Evolutionary conservation across 441 rosid genomes (phyloP).

Genomic region (Daphne laureola): DNA sequence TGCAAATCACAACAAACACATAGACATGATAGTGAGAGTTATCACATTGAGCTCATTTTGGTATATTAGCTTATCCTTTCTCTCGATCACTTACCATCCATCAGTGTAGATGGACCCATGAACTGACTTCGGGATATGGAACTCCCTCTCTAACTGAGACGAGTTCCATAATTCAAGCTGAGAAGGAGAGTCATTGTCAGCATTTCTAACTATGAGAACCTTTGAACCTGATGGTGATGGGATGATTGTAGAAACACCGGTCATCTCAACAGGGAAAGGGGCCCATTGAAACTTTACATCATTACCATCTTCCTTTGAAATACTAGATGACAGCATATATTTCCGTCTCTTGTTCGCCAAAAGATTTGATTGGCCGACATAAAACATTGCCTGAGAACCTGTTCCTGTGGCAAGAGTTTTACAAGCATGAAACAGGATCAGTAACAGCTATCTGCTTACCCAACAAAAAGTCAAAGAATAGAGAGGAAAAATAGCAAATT

Average conservation of each 20-base stretch:
- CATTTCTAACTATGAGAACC: slow-evolving; percentile 70
- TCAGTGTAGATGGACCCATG: slow-evolving; percentile 83
- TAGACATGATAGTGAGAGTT: too few relatives aligned
- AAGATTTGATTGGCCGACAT: slow-evolving; percentile 70
- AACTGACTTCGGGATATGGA: slow-evolving; percentile 63
- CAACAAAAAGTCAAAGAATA: background rate
- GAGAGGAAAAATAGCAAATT: slow-evolving; percentile 1
- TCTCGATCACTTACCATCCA: slow-evolving; percentile 52
- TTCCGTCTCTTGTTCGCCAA: slow-evolving; percentile 69
- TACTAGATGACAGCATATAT: slow-evolving; percentile 45
- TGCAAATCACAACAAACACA: background rate
- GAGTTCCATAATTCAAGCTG: slow-evolving; percentile 80
- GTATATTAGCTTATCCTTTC: background rate
- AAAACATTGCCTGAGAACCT: slow-evolving; percentile 66
- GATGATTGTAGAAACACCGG: slow-evolving; percentile 49
- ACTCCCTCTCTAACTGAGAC: slow-evolving; percentile 73
- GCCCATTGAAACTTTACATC: slow-evolving; percentile 63
- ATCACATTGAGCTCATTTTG: too few relatives aligned
- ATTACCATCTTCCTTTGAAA: slow-evolving; percentile 34
- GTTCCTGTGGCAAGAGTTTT: slow-evolving; percentile 28
- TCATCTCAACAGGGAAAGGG: slow-evolving; percentile 82
- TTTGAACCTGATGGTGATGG: slow-evolving; percentile 90
- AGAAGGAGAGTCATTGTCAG: slow-evolving; percentile 77
- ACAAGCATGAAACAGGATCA: slow-evolving; percentile 7
- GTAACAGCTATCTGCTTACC: background rate